Conservation (phyloP, 352 stramenopile genomes). For the Hyaloperonospora arabidopsidis region DNA sequence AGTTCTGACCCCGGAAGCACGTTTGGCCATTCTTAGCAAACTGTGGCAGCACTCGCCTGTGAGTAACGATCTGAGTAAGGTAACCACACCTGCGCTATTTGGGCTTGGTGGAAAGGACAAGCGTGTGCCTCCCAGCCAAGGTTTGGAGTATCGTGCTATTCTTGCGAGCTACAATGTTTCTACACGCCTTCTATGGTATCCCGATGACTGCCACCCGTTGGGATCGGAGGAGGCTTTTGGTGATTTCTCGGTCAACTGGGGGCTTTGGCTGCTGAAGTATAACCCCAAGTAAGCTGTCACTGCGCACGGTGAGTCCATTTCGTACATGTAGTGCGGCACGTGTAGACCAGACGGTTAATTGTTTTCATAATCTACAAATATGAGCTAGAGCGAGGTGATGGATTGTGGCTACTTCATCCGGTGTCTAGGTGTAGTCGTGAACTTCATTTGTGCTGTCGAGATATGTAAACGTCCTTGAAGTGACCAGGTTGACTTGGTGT, state of each 20-base stretch:
- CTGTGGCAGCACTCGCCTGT: conserved; percentile 89
- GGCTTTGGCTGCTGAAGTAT: conserved; percentile 59
- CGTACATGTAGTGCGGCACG: too few relatives aligned
- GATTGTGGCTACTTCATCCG: too few relatives aligned
- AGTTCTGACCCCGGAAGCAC: conserved; percentile 36
- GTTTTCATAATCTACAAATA: too few relatives aligned
- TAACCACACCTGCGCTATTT: conserved; percentile 87
- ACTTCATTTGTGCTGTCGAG: too few relatives aligned
- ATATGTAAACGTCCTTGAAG: too few relatives aligned
- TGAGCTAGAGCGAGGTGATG: too few relatives aligned
- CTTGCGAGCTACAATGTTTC: conserved; percentile 50
- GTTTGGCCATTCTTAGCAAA: conserved; percentile 50
- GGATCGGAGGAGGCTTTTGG: conserved; percentile 54
- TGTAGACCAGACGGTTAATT: too few relatives aligned
- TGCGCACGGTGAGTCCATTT: too few relatives aligned
- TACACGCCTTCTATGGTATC: conserved; percentile 64
- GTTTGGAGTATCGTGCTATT: conserved; percentile 89
- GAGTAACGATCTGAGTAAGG: conserved; percentile 70
- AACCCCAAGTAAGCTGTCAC: conserved; percentile 12
- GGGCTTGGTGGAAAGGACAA: conserved; percentile 88
- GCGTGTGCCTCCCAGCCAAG: conserved; percentile 86
- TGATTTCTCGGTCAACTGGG: conserved; percentile 76
- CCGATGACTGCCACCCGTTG: conserved; percentile 64
- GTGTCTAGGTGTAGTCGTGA: too few relatives aligned
- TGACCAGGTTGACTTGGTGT: too few relatives aligned